A percentile compares a stretch with the other conserved stretches of the same genome.
phyloP scores from a whole-genome alignment of 148 eudicot species.

The Chenopodium suecicum region DNA sequence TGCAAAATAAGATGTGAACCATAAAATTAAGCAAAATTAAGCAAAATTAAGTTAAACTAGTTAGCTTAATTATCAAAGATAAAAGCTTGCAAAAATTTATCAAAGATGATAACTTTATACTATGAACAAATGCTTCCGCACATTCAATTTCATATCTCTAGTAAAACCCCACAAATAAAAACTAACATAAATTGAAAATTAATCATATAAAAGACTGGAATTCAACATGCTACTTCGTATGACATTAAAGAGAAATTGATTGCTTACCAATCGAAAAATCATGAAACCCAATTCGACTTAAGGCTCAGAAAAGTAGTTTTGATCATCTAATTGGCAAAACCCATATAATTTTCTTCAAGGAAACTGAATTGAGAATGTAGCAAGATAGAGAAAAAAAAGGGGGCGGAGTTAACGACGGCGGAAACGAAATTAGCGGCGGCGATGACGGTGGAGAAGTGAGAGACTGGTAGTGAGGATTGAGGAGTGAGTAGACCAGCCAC shows the following conservation, averaged over 20 bases:
- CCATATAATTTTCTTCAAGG: background rate
- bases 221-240: no score
- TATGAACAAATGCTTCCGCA: background rate
- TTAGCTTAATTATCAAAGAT: background rate
- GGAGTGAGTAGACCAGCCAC: no score
- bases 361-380: no score
- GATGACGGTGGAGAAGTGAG: no score
- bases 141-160: background rate
- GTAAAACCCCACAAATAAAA: background rate
- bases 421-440: background rate
- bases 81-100: background rate
- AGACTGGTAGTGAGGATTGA: no score
- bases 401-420: no score
- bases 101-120: background rate
- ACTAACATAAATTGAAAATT: background rate
- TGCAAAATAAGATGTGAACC: background rate
- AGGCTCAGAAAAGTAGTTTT: background rate
- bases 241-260: background rate
- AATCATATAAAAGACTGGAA: background rate
- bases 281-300: background rate
- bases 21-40: no score
- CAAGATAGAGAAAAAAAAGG: background rate
- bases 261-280: slow-evolving; percentile 13
- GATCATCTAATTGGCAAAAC: background rate
- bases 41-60: background rate